Percentiles rank a stretch among this genome's conserved stretches.
phyloP scores from a whole-genome alignment of 2,329 filamentous ascomycete species.

The Alternaria atra region DNA sequence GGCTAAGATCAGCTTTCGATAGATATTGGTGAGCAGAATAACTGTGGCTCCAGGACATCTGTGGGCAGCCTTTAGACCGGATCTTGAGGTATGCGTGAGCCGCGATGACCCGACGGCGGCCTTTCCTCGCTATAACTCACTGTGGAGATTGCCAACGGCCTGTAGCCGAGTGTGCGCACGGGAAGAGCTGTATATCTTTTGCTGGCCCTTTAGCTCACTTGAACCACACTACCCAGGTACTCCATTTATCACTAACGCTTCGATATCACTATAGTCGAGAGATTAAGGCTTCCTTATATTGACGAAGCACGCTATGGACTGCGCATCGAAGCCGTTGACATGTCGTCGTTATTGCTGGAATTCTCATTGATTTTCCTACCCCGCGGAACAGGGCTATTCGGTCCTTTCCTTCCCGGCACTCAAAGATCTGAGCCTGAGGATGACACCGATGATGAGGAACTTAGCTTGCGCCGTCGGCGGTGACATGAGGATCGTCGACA shows the following conservation, averaged over 20 bases:
- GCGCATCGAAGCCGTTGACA: neutral
- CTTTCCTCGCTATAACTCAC: neutral
- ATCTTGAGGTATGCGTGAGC: neutral
- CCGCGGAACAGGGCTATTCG: neutral
- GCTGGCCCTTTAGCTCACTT: neutral
- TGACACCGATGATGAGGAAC: neutral
- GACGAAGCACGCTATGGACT: neutral
- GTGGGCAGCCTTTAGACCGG: constrained; percentile 1
- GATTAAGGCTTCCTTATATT: neutral
- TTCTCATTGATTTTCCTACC: neutral
- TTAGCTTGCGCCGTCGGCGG: neutral
- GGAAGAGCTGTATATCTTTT: neutral
- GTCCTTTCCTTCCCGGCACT: neutral
- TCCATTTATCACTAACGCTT: no score
- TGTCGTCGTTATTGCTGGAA: neutral
- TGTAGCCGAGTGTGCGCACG: neutral
- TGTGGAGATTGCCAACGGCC: neutral
- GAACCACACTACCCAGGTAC: no score
- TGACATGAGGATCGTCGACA: constrained; percentile 1
- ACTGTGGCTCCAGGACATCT: neutral
- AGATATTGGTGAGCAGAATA: neutral
- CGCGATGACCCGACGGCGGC: constrained; percentile 3
- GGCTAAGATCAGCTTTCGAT: constrained; percentile 5
- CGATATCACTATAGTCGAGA: no score
- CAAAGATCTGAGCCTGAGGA: constrained; percentile 1